phyloP scores from a whole-genome alignment of 495 filamentous ascomycete genomes.

The Lasiosphaeria miniovina region DNA sequence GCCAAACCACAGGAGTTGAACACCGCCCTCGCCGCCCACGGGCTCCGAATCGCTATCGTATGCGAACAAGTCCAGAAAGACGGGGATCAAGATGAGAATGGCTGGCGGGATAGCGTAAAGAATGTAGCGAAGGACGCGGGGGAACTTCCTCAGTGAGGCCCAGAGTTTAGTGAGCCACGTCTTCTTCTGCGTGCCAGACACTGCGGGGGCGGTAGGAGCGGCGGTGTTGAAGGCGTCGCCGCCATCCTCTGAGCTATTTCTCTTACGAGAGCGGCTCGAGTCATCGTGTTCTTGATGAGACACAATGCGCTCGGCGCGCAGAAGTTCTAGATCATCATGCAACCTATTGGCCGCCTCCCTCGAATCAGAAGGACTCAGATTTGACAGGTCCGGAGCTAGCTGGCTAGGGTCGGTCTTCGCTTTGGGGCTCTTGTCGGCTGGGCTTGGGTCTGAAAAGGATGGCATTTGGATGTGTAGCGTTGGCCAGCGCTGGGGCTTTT shows the following conservation, averaged over 20 bases:
- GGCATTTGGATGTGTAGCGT: constrained; percentile 27
- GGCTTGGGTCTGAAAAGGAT: constrained; percentile 18
- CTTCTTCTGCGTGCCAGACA: constrained; percentile 54
- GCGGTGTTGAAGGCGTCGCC: constrained; percentile 79
- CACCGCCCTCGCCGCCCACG: constrained; percentile 68
- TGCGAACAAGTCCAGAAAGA: constrained; percentile 70
- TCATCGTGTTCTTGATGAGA: constrained; percentile 48
- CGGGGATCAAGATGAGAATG: constrained; percentile 71
- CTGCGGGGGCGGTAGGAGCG: constrained; percentile 47
- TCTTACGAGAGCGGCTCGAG: constrained; percentile 35
- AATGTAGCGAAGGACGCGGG: constrained; percentile 77
- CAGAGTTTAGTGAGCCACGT: constrained; percentile 54
- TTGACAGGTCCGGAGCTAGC: constrained; percentile 15
- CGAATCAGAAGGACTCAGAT: constrained; percentile 21
- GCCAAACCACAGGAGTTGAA: constrained; percentile 82
- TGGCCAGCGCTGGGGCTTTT: constrained; percentile 8
- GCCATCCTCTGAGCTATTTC: constrained; percentile 44
- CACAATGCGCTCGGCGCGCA: constrained; percentile 77
- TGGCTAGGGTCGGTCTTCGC: constrained; percentile 23
- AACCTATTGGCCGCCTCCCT: constrained; percentile 67
- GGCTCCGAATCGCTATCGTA: constrained; percentile 43
- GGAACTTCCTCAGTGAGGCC: constrained; percentile 63
- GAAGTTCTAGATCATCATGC: constrained; percentile 79
- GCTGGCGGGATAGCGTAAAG: constrained; percentile 80
- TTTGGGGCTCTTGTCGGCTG: constrained; percentile 19